Percentiles rank a stretch among this genome's conserved stretches.
phyloP scores from a whole-genome alignment of 163 green algal species.

The Scenedesmus sp. region DNA sequence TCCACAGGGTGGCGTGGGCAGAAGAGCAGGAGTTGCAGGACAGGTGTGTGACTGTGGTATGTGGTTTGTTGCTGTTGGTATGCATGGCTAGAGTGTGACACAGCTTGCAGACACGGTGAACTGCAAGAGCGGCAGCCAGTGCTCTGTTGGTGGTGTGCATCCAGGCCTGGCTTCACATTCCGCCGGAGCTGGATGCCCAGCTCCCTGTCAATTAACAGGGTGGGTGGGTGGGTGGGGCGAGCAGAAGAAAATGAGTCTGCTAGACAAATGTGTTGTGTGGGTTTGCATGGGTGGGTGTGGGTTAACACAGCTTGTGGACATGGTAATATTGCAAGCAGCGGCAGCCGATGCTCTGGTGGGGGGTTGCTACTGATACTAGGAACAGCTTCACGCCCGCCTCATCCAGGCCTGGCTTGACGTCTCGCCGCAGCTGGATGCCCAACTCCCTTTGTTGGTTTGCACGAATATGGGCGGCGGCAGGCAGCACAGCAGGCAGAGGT shows the following conservation, averaged over 20 bases:
- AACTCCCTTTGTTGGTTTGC: not conserved
- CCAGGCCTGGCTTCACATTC: slow-evolving; percentile 79
- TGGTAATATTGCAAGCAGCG: too few species aligned
- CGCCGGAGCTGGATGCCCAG: slow-evolving; percentile 77
- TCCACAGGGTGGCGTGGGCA: not conserved
- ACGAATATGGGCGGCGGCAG: not conserved
- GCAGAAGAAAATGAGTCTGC: not conserved
- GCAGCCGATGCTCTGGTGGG: too few species aligned
- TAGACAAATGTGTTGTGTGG: not conserved
- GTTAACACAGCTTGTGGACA: too few species aligned
- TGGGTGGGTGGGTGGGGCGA: not conserved
- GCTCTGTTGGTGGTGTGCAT: slow-evolving; percentile 25
- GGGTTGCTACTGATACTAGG: slow-evolving; percentile 81
- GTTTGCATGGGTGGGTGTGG: not conserved
- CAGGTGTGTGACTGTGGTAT: not conserved
- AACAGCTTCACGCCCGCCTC: slow-evolving; percentile 75
- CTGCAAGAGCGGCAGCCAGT: too few species aligned
- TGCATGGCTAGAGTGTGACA: not conserved
- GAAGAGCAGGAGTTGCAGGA: not conserved
- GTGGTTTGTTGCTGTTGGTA: not conserved
- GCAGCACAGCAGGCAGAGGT: not conserved
- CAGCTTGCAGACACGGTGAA: too few species aligned
- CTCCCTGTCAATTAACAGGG: slow-evolving; percentile 61
- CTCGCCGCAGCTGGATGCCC: not conserved
- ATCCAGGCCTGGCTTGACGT: slow-evolving; percentile 66